Conservation (phyloP, 2,329 filamentous ascomycete species). For the Monilinia vaccinii-corymbosi region DNA sequence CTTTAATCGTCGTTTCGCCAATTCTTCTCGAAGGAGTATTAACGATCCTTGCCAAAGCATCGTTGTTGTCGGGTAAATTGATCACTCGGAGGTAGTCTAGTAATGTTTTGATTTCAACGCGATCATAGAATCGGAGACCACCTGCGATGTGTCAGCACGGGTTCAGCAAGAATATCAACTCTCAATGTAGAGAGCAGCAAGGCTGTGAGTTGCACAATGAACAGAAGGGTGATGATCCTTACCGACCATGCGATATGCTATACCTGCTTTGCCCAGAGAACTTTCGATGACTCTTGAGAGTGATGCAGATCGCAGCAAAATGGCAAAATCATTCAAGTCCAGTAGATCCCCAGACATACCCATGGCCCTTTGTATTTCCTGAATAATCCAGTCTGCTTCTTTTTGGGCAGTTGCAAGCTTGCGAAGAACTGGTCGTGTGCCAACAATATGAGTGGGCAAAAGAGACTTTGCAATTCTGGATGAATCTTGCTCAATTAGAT, state of each 20-base stretch:
- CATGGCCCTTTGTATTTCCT: slow-evolving; percentile 65
- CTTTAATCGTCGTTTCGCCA: slow-evolving; percentile 68
- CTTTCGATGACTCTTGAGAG: slow-evolving; percentile 82
- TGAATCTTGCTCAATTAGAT: slow-evolving; percentile 84
- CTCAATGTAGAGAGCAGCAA: background rate
- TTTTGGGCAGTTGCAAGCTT: slow-evolving; percentile 58
- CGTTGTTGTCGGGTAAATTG: slow-evolving; percentile 77
- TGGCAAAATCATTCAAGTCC: slow-evolving; percentile 67
- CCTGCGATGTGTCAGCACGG: slow-evolving; percentile 29
- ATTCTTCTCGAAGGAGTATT: slow-evolving; percentile 77
- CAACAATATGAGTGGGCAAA: slow-evolving; percentile 69
- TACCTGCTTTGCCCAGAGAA: slow-evolving; percentile 67
- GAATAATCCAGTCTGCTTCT: slow-evolving; percentile 83
- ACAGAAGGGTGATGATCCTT: slow-evolving; percentile 14
- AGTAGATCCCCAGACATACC: slow-evolving; percentile 67
- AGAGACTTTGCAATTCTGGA: slow-evolving; percentile 72
- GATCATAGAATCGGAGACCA: slow-evolving; percentile 84
- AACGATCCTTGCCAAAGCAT: slow-evolving; percentile 73
- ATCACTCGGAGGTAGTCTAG: slow-evolving; percentile 84
- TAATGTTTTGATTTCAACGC: slow-evolving; percentile 77
- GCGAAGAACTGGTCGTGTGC: slow-evolving; percentile 72
- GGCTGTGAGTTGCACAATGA: background rate
- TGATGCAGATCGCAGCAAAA: slow-evolving; percentile 75
- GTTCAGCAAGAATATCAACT: background rate
- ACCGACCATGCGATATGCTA: slow-evolving; percentile 88